A percentile compares a stretch with the other conserved stretches of the same genome.
These are phyloP conservation scores for Neoboletus brunneissimus DNA, from an alignment of 768 basidiomycete genomes.

Conservation along the genomic window DNA sequence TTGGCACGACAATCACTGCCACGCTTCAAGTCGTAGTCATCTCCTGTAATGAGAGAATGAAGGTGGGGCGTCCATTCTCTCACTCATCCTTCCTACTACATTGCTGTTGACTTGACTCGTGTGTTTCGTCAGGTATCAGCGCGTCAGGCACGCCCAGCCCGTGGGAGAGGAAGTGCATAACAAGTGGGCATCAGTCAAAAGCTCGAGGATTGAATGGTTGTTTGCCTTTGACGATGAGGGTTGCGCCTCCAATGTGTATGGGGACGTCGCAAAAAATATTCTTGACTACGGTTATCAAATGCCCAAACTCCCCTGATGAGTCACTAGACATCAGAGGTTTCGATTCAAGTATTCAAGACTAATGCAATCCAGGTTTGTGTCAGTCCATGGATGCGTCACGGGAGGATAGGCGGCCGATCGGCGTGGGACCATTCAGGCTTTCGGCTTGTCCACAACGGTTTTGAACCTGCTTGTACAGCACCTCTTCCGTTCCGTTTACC, in stretches of 20 bases:
- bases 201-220: background rate
- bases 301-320: background rate
- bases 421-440: background rate
- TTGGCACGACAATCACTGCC: conserved; percentile 20
- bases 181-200: background rate
- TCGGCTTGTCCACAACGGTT: background rate
- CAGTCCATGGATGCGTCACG: background rate
- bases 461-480: background rate
- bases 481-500: too few species aligned
- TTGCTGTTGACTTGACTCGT: background rate
- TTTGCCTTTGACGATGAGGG: background rate
- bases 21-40: background rate
- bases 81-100: background rate
- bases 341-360: background rate
- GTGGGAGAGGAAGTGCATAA: background rate
- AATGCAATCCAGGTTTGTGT: background rate
- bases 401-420: background rate
- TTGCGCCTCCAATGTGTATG: background rate
- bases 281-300: background rate
- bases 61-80: background rate
- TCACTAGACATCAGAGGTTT: background rate
- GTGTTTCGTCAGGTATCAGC: background rate
- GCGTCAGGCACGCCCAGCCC: background rate
- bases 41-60: background rate
- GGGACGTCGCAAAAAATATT: background rate